Conservation (phyloP, 2,329 filamentous ascomycete species). For the Alternaria brassicae region DNA sequence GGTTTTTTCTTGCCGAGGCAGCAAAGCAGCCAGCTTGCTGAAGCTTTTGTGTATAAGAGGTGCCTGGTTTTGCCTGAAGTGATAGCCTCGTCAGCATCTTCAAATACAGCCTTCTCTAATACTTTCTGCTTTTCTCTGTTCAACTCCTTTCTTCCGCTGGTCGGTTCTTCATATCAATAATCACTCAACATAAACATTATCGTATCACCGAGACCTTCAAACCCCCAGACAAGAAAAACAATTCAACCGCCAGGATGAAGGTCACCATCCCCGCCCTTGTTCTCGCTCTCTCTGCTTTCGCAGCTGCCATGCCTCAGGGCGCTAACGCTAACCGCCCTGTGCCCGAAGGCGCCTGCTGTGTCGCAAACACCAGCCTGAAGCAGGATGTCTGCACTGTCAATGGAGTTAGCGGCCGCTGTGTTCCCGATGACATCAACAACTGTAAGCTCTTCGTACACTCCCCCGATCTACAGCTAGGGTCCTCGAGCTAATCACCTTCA, state of each 20-base stretch:
- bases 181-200: conserved; percentile 3
- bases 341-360: conserved; percentile 34
- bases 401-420: conserved; percentile 35
- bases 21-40: not conserved
- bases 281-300: conserved; percentile 29
- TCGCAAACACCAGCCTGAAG: conserved; percentile 37
- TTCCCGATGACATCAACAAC: conserved; percentile 32
- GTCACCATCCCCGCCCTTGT: conserved; percentile 28
- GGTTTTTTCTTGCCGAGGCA: not conserved
- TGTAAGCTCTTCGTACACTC: conserved; percentile 22
- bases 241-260: conserved; percentile 28
- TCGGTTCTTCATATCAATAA: conserved; percentile 17
- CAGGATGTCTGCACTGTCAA: conserved; percentile 43
- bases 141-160: conserved; percentile 12
- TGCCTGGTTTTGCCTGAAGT: not conserved
- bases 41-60: conserved; percentile 9
- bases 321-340: conserved; percentile 35
- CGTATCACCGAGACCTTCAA: not conserved
- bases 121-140: not conserved
- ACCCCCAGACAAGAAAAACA: not conserved
- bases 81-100: conserved; percentile 13
- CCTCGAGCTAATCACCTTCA: not conserved
- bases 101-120: conserved; percentile 6
- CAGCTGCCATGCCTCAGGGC: conserved; percentile 25
- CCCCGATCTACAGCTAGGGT: not conserved